phyloP scores from a whole-genome alignment of 1,284 basidiomycete species.

The Fistulinella cinereoalba region DNA sequence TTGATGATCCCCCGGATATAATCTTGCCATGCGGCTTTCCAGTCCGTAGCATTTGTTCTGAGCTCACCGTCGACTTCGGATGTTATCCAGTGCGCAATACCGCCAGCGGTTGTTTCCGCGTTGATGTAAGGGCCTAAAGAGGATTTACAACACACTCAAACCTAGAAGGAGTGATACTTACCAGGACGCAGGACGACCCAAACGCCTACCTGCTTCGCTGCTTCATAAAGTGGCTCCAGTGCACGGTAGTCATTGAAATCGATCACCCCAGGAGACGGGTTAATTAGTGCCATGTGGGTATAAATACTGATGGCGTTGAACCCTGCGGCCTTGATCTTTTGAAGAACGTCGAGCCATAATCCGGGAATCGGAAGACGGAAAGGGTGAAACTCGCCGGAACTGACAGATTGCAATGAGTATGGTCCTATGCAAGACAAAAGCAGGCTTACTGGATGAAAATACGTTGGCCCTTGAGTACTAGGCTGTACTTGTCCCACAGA shows the following conservation, averaged over 20 bases:
- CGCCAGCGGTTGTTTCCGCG: conserved; percentile 78
- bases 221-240: conserved; percentile 64
- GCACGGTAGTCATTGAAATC: conserved; percentile 71
- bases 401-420: conserved; percentile 17
- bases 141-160: conserved; percentile 15
- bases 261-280: conserved; percentile 71
- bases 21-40: conserved; percentile 63
- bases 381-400: conserved; percentile 78
- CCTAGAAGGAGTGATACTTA: conserved; percentile 13
- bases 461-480: conserved; percentile 34
- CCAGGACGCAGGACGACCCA: conserved; percentile 67
- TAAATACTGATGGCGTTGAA: conserved; percentile 76
- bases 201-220: conserved; percentile 58
- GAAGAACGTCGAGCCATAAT: conserved; percentile 79
- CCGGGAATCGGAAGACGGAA: conserved; percentile 78
- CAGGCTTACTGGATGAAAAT: conserved; percentile 32
- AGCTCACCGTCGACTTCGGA: conserved; percentile 62
- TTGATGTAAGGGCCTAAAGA: conserved; percentile 60
- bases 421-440: not conserved
- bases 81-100: conserved; percentile 77
- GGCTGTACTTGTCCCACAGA: conserved; percentile 33
- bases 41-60: conserved; percentile 65
- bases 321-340: conserved; percentile 81
- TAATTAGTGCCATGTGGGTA: conserved; percentile 70
- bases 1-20: conserved; percentile 70